Conservation (phyloP, 2,329 filamentous ascomycete species). For the Aspergillus sp. region DNA sequence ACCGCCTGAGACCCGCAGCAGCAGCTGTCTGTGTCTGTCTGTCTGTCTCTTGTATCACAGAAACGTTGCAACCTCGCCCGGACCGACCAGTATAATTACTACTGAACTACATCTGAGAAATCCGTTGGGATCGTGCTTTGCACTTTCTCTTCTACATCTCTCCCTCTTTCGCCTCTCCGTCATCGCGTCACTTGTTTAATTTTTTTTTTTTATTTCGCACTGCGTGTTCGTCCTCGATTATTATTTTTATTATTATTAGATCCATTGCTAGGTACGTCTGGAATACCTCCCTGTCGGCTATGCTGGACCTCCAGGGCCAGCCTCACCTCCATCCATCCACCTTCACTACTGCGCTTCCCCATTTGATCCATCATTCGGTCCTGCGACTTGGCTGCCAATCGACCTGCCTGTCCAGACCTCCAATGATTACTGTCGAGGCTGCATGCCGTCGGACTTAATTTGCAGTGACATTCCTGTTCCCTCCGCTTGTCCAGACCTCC, state of each 20-base stretch:
- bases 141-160: too few species aligned
- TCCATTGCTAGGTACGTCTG: constrained; percentile 4
- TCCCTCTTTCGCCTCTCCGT: too few species aligned
- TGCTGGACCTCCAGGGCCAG: constrained; percentile 16
- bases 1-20: constrained; percentile 7
- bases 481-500: constrained; percentile 20
- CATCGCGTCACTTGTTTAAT: too few species aligned
- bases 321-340: constrained; percentile 13
- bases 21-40: not conserved
- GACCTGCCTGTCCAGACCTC: constrained; percentile 15
- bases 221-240: constrained; percentile 1
- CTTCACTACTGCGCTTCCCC: constrained; percentile 12
- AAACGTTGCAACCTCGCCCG: constrained; percentile 8
- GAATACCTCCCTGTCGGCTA: constrained; percentile 1
- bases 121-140: not conserved
- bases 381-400: constrained; percentile 16
- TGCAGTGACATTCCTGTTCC: constrained; percentile 20
- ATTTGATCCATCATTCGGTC: constrained; percentile 22
- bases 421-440: constrained; percentile 17
- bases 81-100: constrained; percentile 16
- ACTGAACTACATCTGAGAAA: constrained; percentile 12
- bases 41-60: constrained; percentile 15
- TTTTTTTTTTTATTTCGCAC: too few species aligned
- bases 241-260: constrained; percentile 16
- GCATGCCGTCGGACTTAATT: constrained; percentile 24